Base-by-base conservation (phyloP, 2,329 filamentous ascomycete species). In the Cucurbitaria berberidis region DNA sequence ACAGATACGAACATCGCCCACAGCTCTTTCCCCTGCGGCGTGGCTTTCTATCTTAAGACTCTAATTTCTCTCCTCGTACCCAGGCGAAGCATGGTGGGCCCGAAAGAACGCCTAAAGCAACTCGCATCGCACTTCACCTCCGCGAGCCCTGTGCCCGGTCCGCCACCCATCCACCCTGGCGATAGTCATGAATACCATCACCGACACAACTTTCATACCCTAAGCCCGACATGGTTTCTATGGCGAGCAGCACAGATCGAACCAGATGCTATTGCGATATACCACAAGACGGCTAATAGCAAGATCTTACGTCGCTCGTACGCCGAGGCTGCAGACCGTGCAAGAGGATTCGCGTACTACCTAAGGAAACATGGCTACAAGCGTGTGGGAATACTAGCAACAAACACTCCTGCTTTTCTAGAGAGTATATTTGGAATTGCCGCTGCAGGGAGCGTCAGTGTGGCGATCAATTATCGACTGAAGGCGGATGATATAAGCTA, bases 341-440 rank as follows among this genome's bases (percentile, higher is more conserved):
- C 93, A 3, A 81, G 90, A 36, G 95, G 93, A 0, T 79, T 99
- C 16, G 93, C 92, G 13, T 98, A 96, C 76, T 98, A 89, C 73
- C 73, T 99, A 51, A 84, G 84, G 63, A 90, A 90, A 73, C 85
- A 90, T 69, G 82, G 84, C 4, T 86, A 86, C 68, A 88, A 86
- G 67, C 84, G 90, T 54, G 89, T 98, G 5, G 95, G 95, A 6
- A 88, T 99, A 42, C 81, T 99, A 10, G 88, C 87, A 8, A 90
- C 95, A 3, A 99, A 99, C 73, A 99, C 95, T 1, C 95, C 95
- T 0, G 93, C 93, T 0, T 98, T 98, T 67, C 81, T 99, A 24
- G 93, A 98, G 77, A 85, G 87, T 6, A 90, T 96, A 57, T 99
- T 91, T 69, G 95, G 90, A 1, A 89, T 97, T 63, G 88, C 87